Base-by-base conservation (phyloP, 768 basidiomycete species). In the Tylopilus sp. region DNA sequence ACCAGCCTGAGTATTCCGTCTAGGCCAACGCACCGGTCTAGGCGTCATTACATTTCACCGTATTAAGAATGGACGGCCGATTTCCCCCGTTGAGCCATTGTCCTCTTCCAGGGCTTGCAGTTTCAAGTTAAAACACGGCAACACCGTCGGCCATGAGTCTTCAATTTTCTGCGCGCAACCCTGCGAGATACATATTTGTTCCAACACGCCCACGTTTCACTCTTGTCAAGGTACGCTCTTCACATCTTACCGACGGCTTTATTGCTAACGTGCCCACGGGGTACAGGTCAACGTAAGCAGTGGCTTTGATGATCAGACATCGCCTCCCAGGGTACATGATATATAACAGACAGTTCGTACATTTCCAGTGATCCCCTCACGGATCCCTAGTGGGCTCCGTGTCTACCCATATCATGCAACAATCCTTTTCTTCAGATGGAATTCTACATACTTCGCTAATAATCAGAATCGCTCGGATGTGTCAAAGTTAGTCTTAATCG, bases 401-500 rank as follows among this genome's bases (percentile, higher is more conserved):
- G 18, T 38, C 36, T 10, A 9, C 36, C 4, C 23, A 25, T 22
- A 23, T 40, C 40, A 42, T 42, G 21, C 9, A 42, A 17, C 31
- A 22, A 22, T 17, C 21, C 23, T 20, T 9, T 6, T 17, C 20
- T 30, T 45, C 40, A 25, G 2, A 15, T 4, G 50, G 20, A 21
- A 51, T 58, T 13, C 3, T 31, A n/a, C 44, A 40, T 3, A 36
- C 28, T 33, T 52, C 48, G n/a, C 23, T 44, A 2, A 21, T 54
- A 15, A 21, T 62, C 23, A 12, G 25, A 7, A 6, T 56, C 40
- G 43, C 40, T n/a, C 49, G 48, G 41, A 28, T 15, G 3, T 55
- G 59, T 18, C 53, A 63, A 44, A 13, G 62, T 58, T 6, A 12
- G 54, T 48, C n/a, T n/a, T n/a, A n/a, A n/a, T n/a, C 9, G 17